Base-by-base conservation (phyloP, 1,284 basidiomycete species). In the Puccinia horiana region DNA sequence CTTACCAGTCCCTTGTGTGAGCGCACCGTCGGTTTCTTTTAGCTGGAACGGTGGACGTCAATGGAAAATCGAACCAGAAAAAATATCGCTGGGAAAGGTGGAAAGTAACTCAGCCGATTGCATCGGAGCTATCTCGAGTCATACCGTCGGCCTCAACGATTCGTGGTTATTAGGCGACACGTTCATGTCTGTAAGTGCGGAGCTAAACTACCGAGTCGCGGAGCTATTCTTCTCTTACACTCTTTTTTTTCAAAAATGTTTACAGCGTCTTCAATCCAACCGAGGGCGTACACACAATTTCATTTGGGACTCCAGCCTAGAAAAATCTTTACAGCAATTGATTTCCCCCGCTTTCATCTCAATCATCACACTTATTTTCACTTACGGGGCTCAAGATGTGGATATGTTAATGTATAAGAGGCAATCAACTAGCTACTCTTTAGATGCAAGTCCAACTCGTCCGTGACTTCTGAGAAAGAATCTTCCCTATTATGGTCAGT, bases 71-170 rank as follows among this genome's bases (percentile, higher is more conserved):
- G 54, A 72, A 0, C 67, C 65, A 6, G 42, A 73, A 49, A 26
- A 42, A 20, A 70, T 80, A 20, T 70, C 54, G 6, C 58, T 80
- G 14, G 78, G 78, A 2, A 73, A 69, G 26, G 69, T 58, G 20
- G 47, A 61, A 6, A 29, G 35, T 29, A 44, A 73, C 56, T 49
- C 47, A 58, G 37, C 32, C 6, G 40, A 73, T 12, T 80, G 78
- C 37, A 80, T 80, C 56, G 78, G 78, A 12, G 78, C 78, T 42
- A 47, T 80, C 40, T 72, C 78, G 6, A 80, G 78, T 58, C 67
- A 72, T 44, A 3, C 67, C 23, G 35, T 80, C 23, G 67, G 69
- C 32, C 40, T 76, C 18, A 63, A 76, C 20, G 26, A 73, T 44
- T 72, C 52, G 11, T 80, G 78, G 78, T 54, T 80, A 29, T 35